Base-by-base conservation (phyloP, 192 early-diverging fungal species). In the Coemansia asiatica region DNA sequence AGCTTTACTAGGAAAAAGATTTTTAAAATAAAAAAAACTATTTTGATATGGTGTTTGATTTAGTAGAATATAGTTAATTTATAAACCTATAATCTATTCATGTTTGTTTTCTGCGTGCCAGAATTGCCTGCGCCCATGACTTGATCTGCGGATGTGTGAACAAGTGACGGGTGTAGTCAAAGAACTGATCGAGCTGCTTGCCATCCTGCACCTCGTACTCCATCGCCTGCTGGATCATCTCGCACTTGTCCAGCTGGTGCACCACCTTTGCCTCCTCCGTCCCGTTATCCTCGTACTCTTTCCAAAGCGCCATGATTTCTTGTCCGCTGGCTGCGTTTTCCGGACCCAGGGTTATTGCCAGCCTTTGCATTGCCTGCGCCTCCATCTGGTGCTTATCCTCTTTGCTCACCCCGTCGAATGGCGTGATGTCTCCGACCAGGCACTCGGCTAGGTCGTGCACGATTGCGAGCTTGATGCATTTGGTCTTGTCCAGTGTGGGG, bases 191-290 rank as follows among this genome's bases (percentile, higher is more conserved):
- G 21, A 97, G 72, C 21, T 69, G 58, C 40, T 85, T 85, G 6
- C 75, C 63, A 44, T 90, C 87, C 13, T 82, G 92, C 84, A 83
- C 71, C 50, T 97, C 95, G 68, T 97, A 97, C 70, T 96, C 94
- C 28, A 91, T 66, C 4, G 93, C 94, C 76, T 95, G 93, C 49
- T 93, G 83, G 63, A 94, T 91, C 93, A 97, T 94, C 76, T 97
- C 95, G 87, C 94, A 97, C 74, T 97, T 97, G 77, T 97, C 95
- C 68, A 97, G 72, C 70, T 97, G 93, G 49, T 95, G 93, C 38
- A 94, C 92, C 27, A 95, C 66, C 13, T 86, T 68, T 0, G 95
- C 92, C 64, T 97, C 95, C 1, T 69, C 66, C 2, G 92, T 92
- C 19, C 56, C 51, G 7, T 77, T 85, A 8, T 88, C 84, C 69